Percentiles rank a stretch among this genome's conserved stretches.
These are phyloP conservation scores for Mycena amicta DNA, from an alignment of 768 basidiomycete genomes.

Conservation along the genomic window DNA sequence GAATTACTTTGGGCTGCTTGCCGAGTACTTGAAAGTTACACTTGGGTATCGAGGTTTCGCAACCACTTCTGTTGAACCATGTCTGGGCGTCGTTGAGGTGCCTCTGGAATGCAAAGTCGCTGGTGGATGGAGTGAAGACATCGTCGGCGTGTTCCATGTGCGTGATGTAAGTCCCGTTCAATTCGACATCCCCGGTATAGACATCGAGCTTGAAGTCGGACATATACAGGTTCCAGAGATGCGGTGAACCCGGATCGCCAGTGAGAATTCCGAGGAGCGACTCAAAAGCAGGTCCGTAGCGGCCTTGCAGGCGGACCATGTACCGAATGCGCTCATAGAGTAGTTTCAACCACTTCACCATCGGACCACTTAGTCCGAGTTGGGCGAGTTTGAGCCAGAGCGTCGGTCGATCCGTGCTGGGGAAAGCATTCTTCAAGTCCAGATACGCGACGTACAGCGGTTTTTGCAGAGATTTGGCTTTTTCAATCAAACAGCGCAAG, in stretches of 20 bases:
- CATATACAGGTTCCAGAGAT: background rate
- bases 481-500: conserved; percentile 1
- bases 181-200: background rate
- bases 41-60: conserved; percentile 4
- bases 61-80: conserved; percentile 1
- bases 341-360: background rate
- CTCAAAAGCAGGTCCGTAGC: background rate
- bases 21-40: conserved; percentile 1
- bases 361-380: background rate
- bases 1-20: background rate
- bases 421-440: background rate
- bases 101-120: background rate
- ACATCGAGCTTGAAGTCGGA: background rate
- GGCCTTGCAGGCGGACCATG: background rate
- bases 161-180: background rate
- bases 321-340: background rate
- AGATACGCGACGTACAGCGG: background rate
- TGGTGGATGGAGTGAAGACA: background rate
- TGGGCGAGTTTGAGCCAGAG: conserved; percentile 4
- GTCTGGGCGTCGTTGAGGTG: background rate
- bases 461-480: background rate
- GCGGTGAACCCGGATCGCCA: no score
- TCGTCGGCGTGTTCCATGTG: conserved; percentile 4
- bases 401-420: background rate
- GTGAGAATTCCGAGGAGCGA: background rate